A percentile compares a stretch with the other conserved stretches of the same genome.
These are phyloP conservation scores for Onygena corvina DNA, from an alignment of 2,329 filamentous ascomycete genomes.

Conservation along the genomic window DNA sequence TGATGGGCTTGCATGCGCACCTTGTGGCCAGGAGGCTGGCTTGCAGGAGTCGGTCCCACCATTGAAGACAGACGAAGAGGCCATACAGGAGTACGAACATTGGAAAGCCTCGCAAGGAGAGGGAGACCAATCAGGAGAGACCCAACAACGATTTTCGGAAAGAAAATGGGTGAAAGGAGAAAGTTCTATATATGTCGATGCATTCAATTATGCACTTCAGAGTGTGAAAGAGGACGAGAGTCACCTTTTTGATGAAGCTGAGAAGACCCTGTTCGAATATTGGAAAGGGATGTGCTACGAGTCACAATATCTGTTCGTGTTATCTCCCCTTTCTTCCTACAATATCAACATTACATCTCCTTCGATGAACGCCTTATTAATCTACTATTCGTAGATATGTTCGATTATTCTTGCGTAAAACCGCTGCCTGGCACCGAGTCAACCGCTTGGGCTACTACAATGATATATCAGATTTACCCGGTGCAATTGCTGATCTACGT, in stretches of 20 bases:
- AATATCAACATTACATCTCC: not conserved
- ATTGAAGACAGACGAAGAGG: conserved; percentile 54
- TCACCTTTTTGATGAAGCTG: conserved; percentile 72
- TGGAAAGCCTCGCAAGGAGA: conserved; percentile 37
- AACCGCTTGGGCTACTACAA: conserved; percentile 65
- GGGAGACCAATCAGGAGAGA: conserved; percentile 35
- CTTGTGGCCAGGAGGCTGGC: conserved; percentile 4
- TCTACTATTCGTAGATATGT: conserved; percentile 54
- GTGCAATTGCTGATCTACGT: conserved; percentile 56
- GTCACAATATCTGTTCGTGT: conserved; percentile 70
- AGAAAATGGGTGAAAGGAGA: conserved; percentile 58
- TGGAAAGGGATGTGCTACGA: conserved; percentile 71
- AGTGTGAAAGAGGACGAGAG: conserved; percentile 81
- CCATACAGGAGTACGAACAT: conserved; percentile 65
- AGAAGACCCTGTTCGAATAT: conserved; percentile 60
- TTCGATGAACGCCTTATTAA: conserved; percentile 6
- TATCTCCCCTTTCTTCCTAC: not conserved
- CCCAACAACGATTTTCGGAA: conserved; percentile 35
- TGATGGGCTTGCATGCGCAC: not conserved
- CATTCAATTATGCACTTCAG: conserved; percentile 83
- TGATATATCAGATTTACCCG: conserved; percentile 64
- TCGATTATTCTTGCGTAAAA: conserved; percentile 82
- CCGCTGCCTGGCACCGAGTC: conserved; percentile 78
- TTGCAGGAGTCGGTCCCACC: conserved; percentile 59
- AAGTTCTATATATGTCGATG: conserved; percentile 92